Percentiles rank a stretch among this genome's conserved stretches.
phyloP scores from a whole-genome alignment of 2,329 filamentous ascomycete species.

The Talaromyces marneffei region DNA sequence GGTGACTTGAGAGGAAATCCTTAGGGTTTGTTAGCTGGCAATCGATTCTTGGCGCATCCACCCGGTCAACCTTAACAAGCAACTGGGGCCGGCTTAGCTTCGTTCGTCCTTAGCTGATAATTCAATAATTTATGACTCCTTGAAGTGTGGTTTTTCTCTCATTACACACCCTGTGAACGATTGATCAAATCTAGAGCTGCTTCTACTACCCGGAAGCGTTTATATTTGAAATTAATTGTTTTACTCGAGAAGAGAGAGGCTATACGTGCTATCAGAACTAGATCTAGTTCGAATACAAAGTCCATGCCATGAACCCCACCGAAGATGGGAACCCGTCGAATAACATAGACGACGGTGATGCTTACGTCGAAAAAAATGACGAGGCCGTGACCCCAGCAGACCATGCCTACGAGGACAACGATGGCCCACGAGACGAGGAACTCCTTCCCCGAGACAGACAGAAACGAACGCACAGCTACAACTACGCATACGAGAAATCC shows the following conservation, averaged over 20 bases:
- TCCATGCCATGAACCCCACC: constrained; percentile 7
- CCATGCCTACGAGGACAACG: neutral
- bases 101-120: neutral
- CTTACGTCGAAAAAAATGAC: neutral
- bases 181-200: neutral
- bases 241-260: neutral
- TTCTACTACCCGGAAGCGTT: neutral
- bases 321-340: constrained; percentile 1
- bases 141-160: neutral
- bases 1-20: neutral
- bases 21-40: neutral
- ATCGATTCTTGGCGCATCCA: neutral
- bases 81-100: constrained; percentile 1
- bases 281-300: neutral
- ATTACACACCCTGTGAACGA: neutral
- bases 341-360: neutral
- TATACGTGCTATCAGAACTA: neutral
- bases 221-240: neutral
- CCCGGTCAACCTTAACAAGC: constrained; percentile 5
- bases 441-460: constrained; percentile 41
- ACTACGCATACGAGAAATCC: constrained; percentile 87
- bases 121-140: neutral
- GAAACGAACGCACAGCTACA: constrained; percentile 78
- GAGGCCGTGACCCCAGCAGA: neutral
- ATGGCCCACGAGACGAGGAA: constrained; percentile 13